Conservation (phyloP, 2,329 filamentous ascomycete species). For the Sclerotinia spermophila region DNA sequence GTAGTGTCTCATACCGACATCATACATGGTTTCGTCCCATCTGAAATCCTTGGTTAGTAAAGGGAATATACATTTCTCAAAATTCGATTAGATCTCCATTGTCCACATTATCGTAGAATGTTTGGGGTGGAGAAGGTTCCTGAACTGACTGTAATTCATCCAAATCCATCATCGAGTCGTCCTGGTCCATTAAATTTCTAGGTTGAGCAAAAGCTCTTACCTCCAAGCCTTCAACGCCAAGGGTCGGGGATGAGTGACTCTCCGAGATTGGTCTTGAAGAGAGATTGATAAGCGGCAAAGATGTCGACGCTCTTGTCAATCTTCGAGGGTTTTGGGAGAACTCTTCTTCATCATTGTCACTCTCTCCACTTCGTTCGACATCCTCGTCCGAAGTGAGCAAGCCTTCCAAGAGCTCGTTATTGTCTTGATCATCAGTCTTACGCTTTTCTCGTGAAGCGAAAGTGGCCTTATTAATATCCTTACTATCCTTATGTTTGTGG, state of each 20-base stretch:
- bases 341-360: not conserved
- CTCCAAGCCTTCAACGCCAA: slow-evolving; percentile 10
- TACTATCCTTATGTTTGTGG: slow-evolving; percentile 11
- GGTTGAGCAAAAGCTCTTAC: slow-evolving; percentile 5
- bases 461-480: not conserved
- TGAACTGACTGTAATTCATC: slow-evolving; percentile 29
- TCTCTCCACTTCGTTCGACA: not conserved
- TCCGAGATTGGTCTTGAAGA: not conserved
- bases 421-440: not conserved
- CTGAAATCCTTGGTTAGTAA: slow-evolving; percentile 6
- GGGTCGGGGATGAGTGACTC: not conserved
- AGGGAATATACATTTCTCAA: not conserved
- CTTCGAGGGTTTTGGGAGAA: not conserved
- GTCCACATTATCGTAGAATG: not conserved
- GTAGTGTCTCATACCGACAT: slow-evolving; percentile 24
- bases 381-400: not conserved
- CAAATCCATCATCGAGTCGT: slow-evolving; percentile 27
- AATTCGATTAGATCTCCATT: not conserved
- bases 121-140: not conserved
- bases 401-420: slow-evolving; percentile 5
- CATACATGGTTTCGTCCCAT: slow-evolving; percentile 26
- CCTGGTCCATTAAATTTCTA: slow-evolving; percentile 17
- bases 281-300: not conserved
- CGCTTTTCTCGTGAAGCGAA: not conserved
- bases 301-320: not conserved